Evolutionary conservation across 768 basidiomycete species (phyloP), one percentile per base, ranked within the genome.

Genomic region (Paxillus involutus): DNA sequence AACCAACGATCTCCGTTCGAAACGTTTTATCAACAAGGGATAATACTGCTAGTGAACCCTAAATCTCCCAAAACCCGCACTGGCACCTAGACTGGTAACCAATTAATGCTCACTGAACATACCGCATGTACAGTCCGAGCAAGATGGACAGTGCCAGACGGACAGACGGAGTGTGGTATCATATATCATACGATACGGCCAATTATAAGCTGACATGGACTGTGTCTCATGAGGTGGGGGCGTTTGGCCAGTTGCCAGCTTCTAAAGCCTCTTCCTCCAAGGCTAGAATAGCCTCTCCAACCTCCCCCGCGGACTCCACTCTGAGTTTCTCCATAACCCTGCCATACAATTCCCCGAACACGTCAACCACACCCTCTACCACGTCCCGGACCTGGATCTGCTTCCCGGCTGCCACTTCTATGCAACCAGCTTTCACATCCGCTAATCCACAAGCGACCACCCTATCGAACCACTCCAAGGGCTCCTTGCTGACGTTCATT

Each of bases 361-460:
- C 72, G 36, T 65, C 55, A 19, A 82, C 69, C 44, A 91, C 57
- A 17, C 74, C 80, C 7, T 73, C 68, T 32, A 87, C 75, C 63
- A 88, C 85, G 4, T 71, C 75, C 45, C 72, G 69, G 7, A 89
- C 74, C 17, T 69, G 61, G 13, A 82, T 56, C 17, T 63, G 47
- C 48, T 71, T 66, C 13, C 71, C 72, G n/a, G 67, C 69, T 21
- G 76, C 81, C 41, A 68, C 65, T 54, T 78, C 81, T 47, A 91
- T 79, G 49, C 81, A 88, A 0, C 84, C 87, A 0, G 94, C 92
- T 50, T 75, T 81, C 39, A 98, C 93, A 54, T 91, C 88, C 10
- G 77, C 80, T 45, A 98, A 75, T 3, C 97, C 97, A 69, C 97
- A 99, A 2, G 96, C 97, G 5, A 96, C 84, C 47, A 98, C 80